Percentiles rank a stretch among this genome's conserved stretches.
These are phyloP conservation scores for Barnettozyma pratensis DNA, from an alignment of 805 yeast genomes.

Conservation along the genomic window DNA sequence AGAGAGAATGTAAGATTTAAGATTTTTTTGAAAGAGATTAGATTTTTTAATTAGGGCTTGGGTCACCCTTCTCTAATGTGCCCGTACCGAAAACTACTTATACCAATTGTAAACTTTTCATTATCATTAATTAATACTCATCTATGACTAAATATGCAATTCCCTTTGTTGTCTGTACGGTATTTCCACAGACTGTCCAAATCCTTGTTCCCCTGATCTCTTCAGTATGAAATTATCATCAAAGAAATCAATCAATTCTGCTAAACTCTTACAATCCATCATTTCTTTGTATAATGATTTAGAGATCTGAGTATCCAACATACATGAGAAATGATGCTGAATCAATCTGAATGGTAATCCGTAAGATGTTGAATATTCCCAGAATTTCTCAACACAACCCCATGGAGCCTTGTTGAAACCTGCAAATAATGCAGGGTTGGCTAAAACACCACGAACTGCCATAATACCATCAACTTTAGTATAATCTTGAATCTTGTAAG, in stretches of 20 bases:
- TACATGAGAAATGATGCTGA: conserved; percentile 86
- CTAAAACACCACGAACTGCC: conserved; percentile 87
- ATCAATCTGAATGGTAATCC: conserved; percentile 81
- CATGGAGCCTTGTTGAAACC: conserved; percentile 78
- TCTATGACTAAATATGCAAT: conserved; percentile 23
- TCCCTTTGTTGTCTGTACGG: conserved; percentile 31
- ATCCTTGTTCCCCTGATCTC: conserved; percentile 64
- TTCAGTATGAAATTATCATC: conserved; percentile 63
- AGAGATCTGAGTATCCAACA: conserved; percentile 58
- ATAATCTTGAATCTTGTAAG: conserved; percentile 48
- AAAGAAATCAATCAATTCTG: conserved; percentile 77
- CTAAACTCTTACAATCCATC: conserved; percentile 53
- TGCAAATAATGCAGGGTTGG: conserved; percentile 84
- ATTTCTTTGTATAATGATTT: conserved; percentile 50
- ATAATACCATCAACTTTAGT: conserved; percentile 91
- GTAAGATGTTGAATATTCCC: conserved; percentile 71
- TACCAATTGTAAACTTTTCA: no score
- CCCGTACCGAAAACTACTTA: not conserved
- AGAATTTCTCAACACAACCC: conserved; percentile 81
- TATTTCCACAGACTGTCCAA: conserved; percentile 49
- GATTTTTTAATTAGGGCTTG: not conserved
- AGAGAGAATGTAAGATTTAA: not conserved
- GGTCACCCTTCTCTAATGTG: not conserved
- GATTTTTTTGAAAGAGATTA: not conserved
- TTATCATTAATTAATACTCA: not conserved